These are phyloP conservation scores for Melanogaster broomeanus DNA, from an alignment of 768 basidiomycete genomes.

Conservation along the genomic window DNA sequence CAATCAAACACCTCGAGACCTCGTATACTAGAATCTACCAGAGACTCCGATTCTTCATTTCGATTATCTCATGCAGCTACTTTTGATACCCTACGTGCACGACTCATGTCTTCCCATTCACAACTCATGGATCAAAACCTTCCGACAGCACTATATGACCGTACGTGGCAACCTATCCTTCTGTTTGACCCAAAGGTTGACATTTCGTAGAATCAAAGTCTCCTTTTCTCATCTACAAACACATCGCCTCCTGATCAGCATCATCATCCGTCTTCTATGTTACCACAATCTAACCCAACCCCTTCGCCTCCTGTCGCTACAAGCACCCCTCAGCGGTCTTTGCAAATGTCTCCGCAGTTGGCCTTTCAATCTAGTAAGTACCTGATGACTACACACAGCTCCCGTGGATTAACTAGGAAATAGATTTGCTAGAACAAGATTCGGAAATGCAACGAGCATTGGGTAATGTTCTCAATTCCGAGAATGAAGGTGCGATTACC, in stretches of 20 bases:
- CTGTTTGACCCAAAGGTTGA: neutral
- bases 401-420: conserved; percentile 3
- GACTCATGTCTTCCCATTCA: conserved; percentile 40
- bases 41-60: conserved; percentile 37
- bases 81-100: conserved; percentile 48
- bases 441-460: conserved; percentile 73
- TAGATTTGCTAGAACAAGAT: conserved; percentile 69
- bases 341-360: conserved; percentile 55
- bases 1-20: conserved; percentile 4
- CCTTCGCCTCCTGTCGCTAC: conserved; percentile 50
- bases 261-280: conserved; percentile 30
- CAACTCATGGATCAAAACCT: conserved; percentile 39
- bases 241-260: conserved; percentile 15
- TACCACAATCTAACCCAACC: conserved; percentile 41
- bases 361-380: conserved; percentile 57
- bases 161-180: conserved; percentile 30
- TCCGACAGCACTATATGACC: conserved; percentile 33
- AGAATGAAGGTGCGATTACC: conserved; percentile 35
- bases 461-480: conserved; percentile 54
- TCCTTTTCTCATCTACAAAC: conserved; percentile 15
- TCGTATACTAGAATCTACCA: conserved; percentile 19
- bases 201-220: conserved; percentile 11
- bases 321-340: conserved; percentile 52
- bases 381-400: neutral
- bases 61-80: conserved; percentile 46